Evolutionary conservation across 140 eudicot genomes (phyloP), one percentile per base, ranked within the genome.

Genomic region (Erigeron philadelphicus): DNA sequence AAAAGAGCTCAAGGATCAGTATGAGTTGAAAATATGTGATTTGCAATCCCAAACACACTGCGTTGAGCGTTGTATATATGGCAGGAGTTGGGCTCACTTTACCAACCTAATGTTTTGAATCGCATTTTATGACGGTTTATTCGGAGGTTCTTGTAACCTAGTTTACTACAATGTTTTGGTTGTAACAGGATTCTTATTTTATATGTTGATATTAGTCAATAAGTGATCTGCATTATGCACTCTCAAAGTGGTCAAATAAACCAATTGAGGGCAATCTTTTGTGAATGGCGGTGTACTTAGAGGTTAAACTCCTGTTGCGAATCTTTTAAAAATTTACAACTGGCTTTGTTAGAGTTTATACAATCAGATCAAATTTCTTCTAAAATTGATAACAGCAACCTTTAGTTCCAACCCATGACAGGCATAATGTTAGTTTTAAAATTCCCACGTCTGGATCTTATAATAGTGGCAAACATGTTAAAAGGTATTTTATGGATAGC

Each of bases 121-220:
- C 17, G 17, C 23, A 35, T 10, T 64, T 42, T 2, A 31, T 60
- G 17, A 35, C 31, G 2, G 5, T 60, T 60, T 5, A 12, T 18
- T 50, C 9, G 44, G 45, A 49, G 46, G 10, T 45, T 6, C 71
- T 49, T 21, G 41, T 67, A 12, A 31, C 13, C 45, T 60, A 38
- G 40, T 16, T 9, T 60, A 8, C n/a, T 48, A 12, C 72, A 67
- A 49, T 23, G 49, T n/a, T 67, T 9, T n/a, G 72, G 16, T 50
- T 8, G 10, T 49, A 47, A 66, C 19, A 21, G 8, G 25, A 23
- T 13, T 47, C 46, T n/a, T 48, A 48, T 16, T 67, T 31, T 38
- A 67, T 61, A 3, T 15, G 25, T 67, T 8, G 48, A 48, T 16
- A 9, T 48, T 66, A 7, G 58, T 13, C 43, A 47, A 12, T 31